Base-by-base conservation (phyloP, 768 basidiomycete species). In the Royoungia palumana region DNA sequence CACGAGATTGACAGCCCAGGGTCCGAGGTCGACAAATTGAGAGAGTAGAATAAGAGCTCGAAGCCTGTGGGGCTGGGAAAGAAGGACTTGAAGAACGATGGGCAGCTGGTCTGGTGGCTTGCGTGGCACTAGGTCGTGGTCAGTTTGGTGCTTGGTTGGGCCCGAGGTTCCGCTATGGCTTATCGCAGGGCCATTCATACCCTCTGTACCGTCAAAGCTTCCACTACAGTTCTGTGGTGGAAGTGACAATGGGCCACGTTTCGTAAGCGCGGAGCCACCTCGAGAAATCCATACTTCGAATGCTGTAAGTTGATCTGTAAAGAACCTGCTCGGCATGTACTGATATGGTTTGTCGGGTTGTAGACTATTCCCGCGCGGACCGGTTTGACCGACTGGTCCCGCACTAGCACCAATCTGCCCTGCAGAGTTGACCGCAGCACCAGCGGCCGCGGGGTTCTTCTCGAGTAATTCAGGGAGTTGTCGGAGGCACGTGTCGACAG, bases 221-320 rank as follows among this genome's bases (percentile, higher is more conserved):
- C 65, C 68, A 6, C 60, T 55, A 27, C 70, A 74, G 17, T 58
- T 74, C 22, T 72, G 71, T 16, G 74, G 69, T 2, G 88, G 87
- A 16, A 89, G 72, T 5, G 89, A 87, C 59, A 87, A 63, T 1
- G 87, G 88, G 0, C 89, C 90, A 22, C 79, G 79, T 53, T 79
- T 83, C 2, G 88, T 89, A 44, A 91, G 70, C 0, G 89, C 89
- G 3, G 89, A 89, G 1, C 89, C 92, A 16, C 94, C 93, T 39
- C 94, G 82, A 5, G 91, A 91, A 55, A 99, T 91, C 96, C 95
- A 99, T 22, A 98, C 91, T 63, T 97, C 92, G 60, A 99, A 98
- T 2, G 95, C 96, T 0, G 92, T 94, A 21, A 99, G 78, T 61
- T 97, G 94, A 60, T 98, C 94, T 1, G 90, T 80, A 70, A 98